A percentile compares a stretch with the other conserved stretches of the same genome.
Conservation (phyloP, 805 yeast species). For the Sungouiella thailandica region DNA sequence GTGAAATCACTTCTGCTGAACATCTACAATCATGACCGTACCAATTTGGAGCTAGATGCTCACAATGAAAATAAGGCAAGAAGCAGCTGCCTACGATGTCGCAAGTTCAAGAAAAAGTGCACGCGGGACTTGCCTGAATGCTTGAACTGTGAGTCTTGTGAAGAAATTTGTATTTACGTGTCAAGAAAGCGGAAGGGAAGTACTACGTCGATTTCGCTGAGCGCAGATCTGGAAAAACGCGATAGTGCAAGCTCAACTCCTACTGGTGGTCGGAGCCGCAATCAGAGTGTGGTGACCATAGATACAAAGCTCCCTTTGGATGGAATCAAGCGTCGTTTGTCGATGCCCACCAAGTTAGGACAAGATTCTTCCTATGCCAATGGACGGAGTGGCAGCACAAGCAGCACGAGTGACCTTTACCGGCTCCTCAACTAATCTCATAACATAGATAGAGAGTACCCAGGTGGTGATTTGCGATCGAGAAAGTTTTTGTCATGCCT, state of each 20-base stretch:
- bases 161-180: conserved; percentile 24
- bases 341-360: conserved; percentile 3
- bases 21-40: conserved; percentile 18
- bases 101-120: conserved; percentile 27
- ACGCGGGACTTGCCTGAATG: conserved; percentile 29
- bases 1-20: conserved; percentile 11
- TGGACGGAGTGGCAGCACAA: not conserved
- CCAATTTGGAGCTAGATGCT: conserved; percentile 17
- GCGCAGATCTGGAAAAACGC: not conserved
- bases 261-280: not conserved
- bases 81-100: conserved; percentile 28
- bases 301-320: too few species aligned
- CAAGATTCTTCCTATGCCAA: too few species aligned
- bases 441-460: too few species aligned
- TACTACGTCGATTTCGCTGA: not conserved
- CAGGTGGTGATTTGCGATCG: too few species aligned
- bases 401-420: conserved; percentile 1
- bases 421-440: conserved; percentile 3
- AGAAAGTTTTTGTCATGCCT: too few species aligned
- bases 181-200: conserved; percentile 16
- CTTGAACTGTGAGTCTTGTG: conserved; percentile 24
- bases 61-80: conserved; percentile 18
- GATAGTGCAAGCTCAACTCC: not conserved
- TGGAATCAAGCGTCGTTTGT: too few species aligned
- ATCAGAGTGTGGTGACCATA: too few species aligned